Conservation (phyloP, 2,329 filamentous ascomycete species). For the Pestalotiopsis sp. region DNA sequence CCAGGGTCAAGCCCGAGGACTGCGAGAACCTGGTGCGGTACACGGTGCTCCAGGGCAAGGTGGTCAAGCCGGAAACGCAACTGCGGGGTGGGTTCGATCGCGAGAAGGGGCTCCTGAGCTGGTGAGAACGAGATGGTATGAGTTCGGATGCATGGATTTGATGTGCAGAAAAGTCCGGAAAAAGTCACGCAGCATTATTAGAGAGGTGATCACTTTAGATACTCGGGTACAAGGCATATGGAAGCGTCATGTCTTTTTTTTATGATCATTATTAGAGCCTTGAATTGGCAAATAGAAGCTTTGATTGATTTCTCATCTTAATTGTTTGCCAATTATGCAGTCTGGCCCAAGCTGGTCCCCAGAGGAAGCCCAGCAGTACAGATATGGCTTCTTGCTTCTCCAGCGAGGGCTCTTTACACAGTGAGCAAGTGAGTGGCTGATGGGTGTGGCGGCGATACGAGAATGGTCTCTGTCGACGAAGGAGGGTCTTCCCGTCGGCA, state of each 20-base stretch:
- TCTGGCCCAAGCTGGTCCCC: too few relatives aligned
- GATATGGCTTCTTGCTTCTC: too few relatives aligned
- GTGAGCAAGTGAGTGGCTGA: too few relatives aligned
- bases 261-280: neutral
- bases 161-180: neutral
- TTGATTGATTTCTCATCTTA: neutral
- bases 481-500: too few relatives aligned
- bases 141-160: neutral
- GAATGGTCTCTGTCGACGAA: too few relatives aligned
- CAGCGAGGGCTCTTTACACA: too few relatives aligned
- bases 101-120: slow-evolving; percentile 78
- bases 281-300: neutral
- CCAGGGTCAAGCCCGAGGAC: slow-evolving; percentile 81
- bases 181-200: neutral
- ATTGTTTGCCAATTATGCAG: too few relatives aligned
- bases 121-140: slow-evolving; percentile 63
- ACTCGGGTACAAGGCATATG: neutral
- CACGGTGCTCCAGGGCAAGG: slow-evolving; percentile 90
- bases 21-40: slow-evolving; percentile 91
- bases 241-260: neutral
- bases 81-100: slow-evolving; percentile 90
- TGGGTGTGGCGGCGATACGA: too few relatives aligned
- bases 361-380: too few relatives aligned
- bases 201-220: neutral
- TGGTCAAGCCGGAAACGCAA: slow-evolving; percentile 86